Evolutionary conservation across 176 grass and related monocot genomes (phyloP).

Genomic region (Cocos nucifera): DNA sequence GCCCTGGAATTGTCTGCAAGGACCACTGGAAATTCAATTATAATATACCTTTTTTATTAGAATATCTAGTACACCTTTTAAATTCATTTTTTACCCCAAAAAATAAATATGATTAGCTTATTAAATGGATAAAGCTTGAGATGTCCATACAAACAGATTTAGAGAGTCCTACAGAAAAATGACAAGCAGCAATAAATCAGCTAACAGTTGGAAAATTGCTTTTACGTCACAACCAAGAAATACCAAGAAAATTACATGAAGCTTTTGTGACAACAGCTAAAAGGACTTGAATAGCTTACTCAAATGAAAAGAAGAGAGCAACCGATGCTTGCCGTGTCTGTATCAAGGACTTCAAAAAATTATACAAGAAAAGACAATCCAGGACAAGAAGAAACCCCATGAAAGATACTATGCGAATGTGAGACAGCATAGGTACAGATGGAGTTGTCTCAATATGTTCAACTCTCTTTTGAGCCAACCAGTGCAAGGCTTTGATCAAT

Average conservation of each 20-base stretch:
- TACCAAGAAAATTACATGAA: background rate
- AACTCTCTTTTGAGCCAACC: conserved; percentile 82
- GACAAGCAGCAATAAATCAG: too few species aligned
- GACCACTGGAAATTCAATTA: too few species aligned
- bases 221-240: background rate
- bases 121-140: too few species aligned
- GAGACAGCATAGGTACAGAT: conserved; percentile 63
- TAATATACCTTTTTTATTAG: too few species aligned
- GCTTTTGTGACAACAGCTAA: background rate
- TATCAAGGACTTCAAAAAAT: conserved; percentile 48
- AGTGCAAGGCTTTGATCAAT: conserved; percentile 71
- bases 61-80: too few species aligned
- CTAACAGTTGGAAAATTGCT: too few species aligned
- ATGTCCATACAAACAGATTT: too few species aligned
- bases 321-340: conserved; percentile 59
- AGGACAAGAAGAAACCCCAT: conserved; percentile 64
- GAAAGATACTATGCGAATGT: conserved; percentile 75
- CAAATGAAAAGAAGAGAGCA: conserved; percentile 91
- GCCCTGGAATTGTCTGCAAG: too few species aligned
- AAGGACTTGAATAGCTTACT: conserved; percentile 43
- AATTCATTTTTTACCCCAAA: too few species aligned
- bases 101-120: too few species aligned
- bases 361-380: conserved; percentile 71
- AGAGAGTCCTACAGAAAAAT: too few species aligned
- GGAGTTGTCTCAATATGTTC: conserved; percentile 94